phyloP scores from a whole-genome alignment of 2,329 filamentous ascomycete species.

The Emergomyces africanus region DNA sequence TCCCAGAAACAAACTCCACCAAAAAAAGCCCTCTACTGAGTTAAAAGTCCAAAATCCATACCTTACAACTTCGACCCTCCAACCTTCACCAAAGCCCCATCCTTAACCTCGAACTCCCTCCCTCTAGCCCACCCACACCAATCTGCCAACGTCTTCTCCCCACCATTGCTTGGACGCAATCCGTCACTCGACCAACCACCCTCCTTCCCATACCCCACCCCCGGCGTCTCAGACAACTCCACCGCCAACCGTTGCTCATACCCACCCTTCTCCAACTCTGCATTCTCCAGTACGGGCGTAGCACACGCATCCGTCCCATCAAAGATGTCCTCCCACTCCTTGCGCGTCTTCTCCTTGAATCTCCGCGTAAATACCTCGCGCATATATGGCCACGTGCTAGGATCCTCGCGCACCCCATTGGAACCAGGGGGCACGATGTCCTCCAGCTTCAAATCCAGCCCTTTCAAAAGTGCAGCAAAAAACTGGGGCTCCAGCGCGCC shows the following conservation, averaged over 20 bases:
- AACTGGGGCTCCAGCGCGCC: constrained; percentile 85
- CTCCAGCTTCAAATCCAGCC: constrained; percentile 45
- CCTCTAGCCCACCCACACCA: constrained; percentile 74
- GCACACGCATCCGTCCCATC: constrained; percentile 87
- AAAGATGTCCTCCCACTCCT: constrained; percentile 76
- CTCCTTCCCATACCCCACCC: constrained; percentile 42
- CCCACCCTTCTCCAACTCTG: constrained; percentile 51
- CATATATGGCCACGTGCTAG: constrained; percentile 55
- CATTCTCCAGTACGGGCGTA: constrained; percentile 69
- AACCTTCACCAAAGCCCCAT: constrained; percentile 48
- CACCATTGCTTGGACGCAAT: constrained; percentile 56
- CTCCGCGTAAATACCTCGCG: constrained; percentile 44
- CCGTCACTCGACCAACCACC: constrained; percentile 55
- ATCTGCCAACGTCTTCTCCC: constrained; percentile 51
- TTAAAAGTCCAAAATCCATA: neutral
- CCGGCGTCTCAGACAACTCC: constrained; percentile 54
- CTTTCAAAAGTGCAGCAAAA: constrained; percentile 54
- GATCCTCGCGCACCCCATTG: constrained; percentile 46
- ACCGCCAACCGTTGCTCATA: constrained; percentile 37
- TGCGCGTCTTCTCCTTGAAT: constrained; percentile 58
- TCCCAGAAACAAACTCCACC: neutral
- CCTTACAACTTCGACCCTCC: constrained; percentile 15
- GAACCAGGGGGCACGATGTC: constrained; percentile 33
- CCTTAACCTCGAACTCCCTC: constrained; percentile 53
- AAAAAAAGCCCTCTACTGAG: neutral